phyloP scores from a whole-genome alignment of 1,284 basidiomycete genomes.

The Boletellus dicymbophilus region DNA sequence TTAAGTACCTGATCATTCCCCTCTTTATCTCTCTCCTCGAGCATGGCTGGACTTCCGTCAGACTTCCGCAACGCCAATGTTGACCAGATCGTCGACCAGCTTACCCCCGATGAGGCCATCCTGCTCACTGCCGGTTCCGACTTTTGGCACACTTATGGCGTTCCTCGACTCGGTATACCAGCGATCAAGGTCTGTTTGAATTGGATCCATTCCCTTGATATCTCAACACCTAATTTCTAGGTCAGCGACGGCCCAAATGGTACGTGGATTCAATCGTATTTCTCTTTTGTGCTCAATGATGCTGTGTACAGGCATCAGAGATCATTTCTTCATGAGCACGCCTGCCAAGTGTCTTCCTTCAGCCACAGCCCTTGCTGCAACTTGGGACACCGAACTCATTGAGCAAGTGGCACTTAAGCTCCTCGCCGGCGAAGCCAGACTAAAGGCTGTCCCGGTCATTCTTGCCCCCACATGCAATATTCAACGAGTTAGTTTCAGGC shows the following conservation, averaged over 20 bases:
- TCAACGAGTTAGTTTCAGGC: constrained; percentile 60
- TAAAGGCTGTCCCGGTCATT: constrained; percentile 66
- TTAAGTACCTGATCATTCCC: no score
- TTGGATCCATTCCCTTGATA: background rate
- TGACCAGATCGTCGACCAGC: constrained; percentile 57
- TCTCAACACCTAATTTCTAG: constrained; percentile 32
- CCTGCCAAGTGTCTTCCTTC: constrained; percentile 64
- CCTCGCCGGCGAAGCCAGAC: constrained; percentile 71
- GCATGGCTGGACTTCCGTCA: constrained; percentile 48
- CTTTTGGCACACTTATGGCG: constrained; percentile 72
- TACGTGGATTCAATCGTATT: constrained; percentile 26
- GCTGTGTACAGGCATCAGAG: constrained; percentile 40
- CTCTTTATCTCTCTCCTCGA: constrained; percentile 7
- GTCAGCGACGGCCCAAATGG: constrained; percentile 79
- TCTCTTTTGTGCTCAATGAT: background rate
- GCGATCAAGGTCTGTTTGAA: constrained; percentile 58
- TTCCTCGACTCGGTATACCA: constrained; percentile 68
- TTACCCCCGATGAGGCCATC: constrained; percentile 74
- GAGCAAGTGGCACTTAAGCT: constrained; percentile 62
- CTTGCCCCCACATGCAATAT: constrained; percentile 83
- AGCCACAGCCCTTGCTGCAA: constrained; percentile 73
- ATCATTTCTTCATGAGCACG: constrained; percentile 65
- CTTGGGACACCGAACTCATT: constrained; percentile 71
- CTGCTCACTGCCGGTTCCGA: constrained; percentile 70
- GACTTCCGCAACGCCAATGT: constrained; percentile 67